Evolutionary conservation across 1,284 basidiomycete species (phyloP), one percentile per base, ranked within the genome.

Genomic region (Uromyces viciae-fabae): DNA sequence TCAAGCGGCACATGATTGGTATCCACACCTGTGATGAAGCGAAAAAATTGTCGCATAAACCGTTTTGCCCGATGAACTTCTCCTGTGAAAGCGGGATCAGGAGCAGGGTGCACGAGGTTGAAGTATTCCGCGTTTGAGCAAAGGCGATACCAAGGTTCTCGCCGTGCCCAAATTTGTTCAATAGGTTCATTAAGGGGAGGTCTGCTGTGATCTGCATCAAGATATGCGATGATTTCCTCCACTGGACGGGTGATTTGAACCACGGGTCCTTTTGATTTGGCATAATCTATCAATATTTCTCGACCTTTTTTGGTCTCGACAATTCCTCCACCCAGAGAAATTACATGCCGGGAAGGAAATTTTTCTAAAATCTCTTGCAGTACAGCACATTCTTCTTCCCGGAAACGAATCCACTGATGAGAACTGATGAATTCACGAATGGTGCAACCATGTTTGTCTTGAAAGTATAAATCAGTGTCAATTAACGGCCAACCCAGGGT

Each of bases 291-390:
- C 81, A 98, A 88, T 8, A 93, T 84, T 25, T 91, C 88, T 49
- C 94, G 88, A 15, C 93, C 92, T 60, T 89, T 90, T 7, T 91
- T 89, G 0, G 91, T 93, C 87, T 99, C 97, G 60, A 98, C 93
- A 75, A 99, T 91, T 0, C 96, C 95, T 4, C 97, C 97, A 15
- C 97, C 96, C n/a, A 98, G 91, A 82, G 93, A 94, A 84, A 97
- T 90, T 75, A 97, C 89, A 85, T 93, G 90, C 2, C 90, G 90
- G 31, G 89, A 85, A 1, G 84, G 82, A 40, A 85, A 78, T 69
- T 83, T 83, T 40, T 81, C 75, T 71, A 87, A 81, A 38, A 87
- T 83, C 77, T 87, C 85, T 78, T 85, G 83, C 22, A 88, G 82
- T 49, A 87, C 83, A 58, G 84, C 84, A 15, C 85, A 83, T 83